Evolutionary conservation across 192 early-diverging fungal genomes (phyloP), one percentile per base, ranked within the genome.

Genomic region (Spinellus fusiger): DNA sequence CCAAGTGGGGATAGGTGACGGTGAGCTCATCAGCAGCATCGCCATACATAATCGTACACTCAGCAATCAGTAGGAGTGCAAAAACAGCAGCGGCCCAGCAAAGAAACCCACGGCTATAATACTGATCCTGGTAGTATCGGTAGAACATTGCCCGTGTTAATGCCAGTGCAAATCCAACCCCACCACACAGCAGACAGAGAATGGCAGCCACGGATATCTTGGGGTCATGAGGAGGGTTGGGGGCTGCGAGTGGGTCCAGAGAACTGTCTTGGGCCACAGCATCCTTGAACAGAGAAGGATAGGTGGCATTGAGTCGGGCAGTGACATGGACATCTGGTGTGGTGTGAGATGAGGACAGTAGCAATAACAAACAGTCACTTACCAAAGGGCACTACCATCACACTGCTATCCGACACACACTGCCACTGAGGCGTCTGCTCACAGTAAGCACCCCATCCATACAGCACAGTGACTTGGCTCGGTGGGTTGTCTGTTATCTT

Each of bases 171-270:
- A 67, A 20, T 16, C 49, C 35, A 0, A 38, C 26, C 2, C 57
- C 57, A 0, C 57, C 40, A 53, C 57, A 54, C 16, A 71, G 12
- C 52, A 65, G 28, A n/a, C 62, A 65, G 1, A 71, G 37, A 1
- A 71, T 40, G n/a, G 46, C 37, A 0, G 62, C 62, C 6, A 59
- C 57, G 40, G 37, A 61, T 13, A 71, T 56, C 18, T 59, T 59
- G 9, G 63, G 58, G 61, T 71, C 69, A 40, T 71, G 69, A 46
- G 58, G 40, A n/a, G 69, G 69, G 25, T 40, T 35, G 15, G 69
- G 58, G 16, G 38, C 34, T 5, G 69, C 51, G 9, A 26, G 27
- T 16, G 69, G 69, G 47, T 65, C 32, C n/a, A 61, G 8, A 38
- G 29, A 32, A 38, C 33, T n/a, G 35, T 71, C 63, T 27, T 54